A percentile compares a stretch with the other conserved stretches of the same genome.
These are phyloP conservation scores for Coniochaeta sp. DNA, from an alignment of 2,329 filamentous ascomycete genomes.

Conservation along the genomic window DNA sequence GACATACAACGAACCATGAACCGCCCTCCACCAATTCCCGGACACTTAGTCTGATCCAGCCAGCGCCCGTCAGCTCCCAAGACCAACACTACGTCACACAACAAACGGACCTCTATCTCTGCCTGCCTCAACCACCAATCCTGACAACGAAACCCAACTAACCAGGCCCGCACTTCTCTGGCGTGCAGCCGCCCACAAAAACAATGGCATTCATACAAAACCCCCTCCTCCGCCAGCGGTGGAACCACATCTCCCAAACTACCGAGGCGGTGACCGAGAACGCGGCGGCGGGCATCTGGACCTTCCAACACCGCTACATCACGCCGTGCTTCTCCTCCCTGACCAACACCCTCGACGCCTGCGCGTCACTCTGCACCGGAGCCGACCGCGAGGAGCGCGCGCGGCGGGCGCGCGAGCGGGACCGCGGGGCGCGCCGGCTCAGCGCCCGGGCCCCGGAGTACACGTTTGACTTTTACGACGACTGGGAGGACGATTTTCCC, in stretches of 20 bases:
- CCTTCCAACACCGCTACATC: constrained; percentile 80
- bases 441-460: constrained; percentile 57
- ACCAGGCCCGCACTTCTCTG: background rate
- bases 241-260: constrained; percentile 88
- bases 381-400: constrained; percentile 66
- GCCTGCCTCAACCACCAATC: background rate
- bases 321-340: constrained; percentile 70
- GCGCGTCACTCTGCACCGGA: constrained; percentile 63
- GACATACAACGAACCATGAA: background rate
- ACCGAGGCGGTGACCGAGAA: constrained; percentile 86
- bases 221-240: constrained; percentile 83
- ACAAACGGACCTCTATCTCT: background rate
- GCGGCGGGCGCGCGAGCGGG: constrained; percentile 60
- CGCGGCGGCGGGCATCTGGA: constrained; percentile 86
- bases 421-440: constrained; percentile 42
- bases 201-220: constrained; percentile 63
- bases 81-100: constrained; percentile 2
- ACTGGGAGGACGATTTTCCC: constrained; percentile 65
- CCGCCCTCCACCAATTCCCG: background rate
- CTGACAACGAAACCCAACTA: background rate
- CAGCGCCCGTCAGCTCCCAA: background rate
- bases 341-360: constrained; percentile 61
- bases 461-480: constrained; percentile 96
- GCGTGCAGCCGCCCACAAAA: background rate
- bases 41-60: background rate